Evolutionary conservation across 2,329 filamentous ascomycete species (phyloP).

Genomic region (Elsinoe arachidis): DNA sequence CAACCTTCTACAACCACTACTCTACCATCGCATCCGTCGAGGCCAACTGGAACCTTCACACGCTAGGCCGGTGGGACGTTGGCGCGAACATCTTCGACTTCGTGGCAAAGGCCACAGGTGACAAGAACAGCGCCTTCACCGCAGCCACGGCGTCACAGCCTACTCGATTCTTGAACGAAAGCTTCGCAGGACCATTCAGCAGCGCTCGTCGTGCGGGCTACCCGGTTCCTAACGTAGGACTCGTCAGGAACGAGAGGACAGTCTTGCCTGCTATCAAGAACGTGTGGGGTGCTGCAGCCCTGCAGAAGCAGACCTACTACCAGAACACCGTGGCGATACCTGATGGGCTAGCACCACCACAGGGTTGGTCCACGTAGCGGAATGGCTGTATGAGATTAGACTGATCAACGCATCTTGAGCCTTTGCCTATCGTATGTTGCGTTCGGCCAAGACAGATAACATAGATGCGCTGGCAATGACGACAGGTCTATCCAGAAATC

Average conservation of each 20-base stretch:
- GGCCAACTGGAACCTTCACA: slow-evolving; percentile 39
- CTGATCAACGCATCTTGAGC: neutral
- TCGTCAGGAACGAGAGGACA: slow-evolving; percentile 23
- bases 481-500: neutral
- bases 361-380: slow-evolving; percentile 18
- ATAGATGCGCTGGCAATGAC: neutral
- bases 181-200: slow-evolving; percentile 29
- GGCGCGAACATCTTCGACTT: slow-evolving; percentile 38
- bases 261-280: slow-evolving; percentile 25
- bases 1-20: slow-evolving; percentile 47
- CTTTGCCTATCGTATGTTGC: too few species aligned
- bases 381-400: neutral
- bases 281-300: slow-evolving; percentile 16
- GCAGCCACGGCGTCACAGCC: slow-evolving; percentile 21
- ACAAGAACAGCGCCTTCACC: slow-evolving; percentile 22
- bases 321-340: slow-evolving; percentile 24
- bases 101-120: slow-evolving; percentile 30
- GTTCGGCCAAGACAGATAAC: neutral
- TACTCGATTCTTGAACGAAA: slow-evolving; percentile 26
- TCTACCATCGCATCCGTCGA: slow-evolving; percentile 37
- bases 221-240: slow-evolving; percentile 24
- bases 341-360: slow-evolving; percentile 28
- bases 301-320: slow-evolving; percentile 22
- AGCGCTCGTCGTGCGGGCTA: slow-evolving; percentile 20
- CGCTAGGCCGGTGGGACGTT: slow-evolving; percentile 39